These are phyloP conservation scores for Entonaema liquescens DNA, from an alignment of 495 filamentous ascomycete genomes.

Conservation along the genomic window DNA sequence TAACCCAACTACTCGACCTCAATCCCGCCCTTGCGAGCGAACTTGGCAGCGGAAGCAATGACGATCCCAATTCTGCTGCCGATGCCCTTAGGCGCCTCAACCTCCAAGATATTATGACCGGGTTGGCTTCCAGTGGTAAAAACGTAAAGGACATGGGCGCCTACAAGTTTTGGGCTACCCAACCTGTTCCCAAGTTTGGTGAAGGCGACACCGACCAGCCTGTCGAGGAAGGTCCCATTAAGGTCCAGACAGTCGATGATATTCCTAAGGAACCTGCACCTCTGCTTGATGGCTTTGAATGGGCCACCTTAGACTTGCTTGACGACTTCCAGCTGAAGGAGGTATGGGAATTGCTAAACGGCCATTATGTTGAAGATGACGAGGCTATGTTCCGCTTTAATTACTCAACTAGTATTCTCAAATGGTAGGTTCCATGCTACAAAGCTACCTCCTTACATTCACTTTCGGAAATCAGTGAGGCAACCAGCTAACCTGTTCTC, in stretches of 20 bases:
- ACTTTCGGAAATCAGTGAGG: background rate
- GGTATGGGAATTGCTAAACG: constrained; percentile 85
- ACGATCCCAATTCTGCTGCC: constrained; percentile 50
- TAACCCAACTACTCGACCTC: constrained; percentile 63
- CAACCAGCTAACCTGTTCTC: constrained; percentile 36
- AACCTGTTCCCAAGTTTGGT: constrained; percentile 88
- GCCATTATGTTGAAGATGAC: constrained; percentile 96
- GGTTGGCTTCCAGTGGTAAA: constrained; percentile 76
- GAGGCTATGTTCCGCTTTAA: constrained; percentile 97
- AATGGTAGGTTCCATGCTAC: constrained; percentile 69
- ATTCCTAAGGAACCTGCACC: constrained; percentile 73
- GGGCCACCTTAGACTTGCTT: constrained; percentile 88
- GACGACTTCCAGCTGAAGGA: constrained; percentile 70
- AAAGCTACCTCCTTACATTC: background rate
- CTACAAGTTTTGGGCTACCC: constrained; percentile 98
- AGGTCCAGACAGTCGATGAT: constrained; percentile 73
- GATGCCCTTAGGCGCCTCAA: constrained; percentile 76
- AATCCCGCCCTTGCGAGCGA: constrained; percentile 71
- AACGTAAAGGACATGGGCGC: constrained; percentile 94
- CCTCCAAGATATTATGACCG: constrained; percentile 82
- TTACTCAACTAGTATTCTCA: constrained; percentile 86
- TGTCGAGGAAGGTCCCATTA: constrained; percentile 64
- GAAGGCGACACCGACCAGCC: constrained; percentile 51
- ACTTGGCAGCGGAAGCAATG: constrained; percentile 46
- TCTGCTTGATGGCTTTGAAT: constrained; percentile 84